Evolutionary conservation across 768 basidiomycete genomes (phyloP).

Genomic region (Lentinula lateritia): DNA sequence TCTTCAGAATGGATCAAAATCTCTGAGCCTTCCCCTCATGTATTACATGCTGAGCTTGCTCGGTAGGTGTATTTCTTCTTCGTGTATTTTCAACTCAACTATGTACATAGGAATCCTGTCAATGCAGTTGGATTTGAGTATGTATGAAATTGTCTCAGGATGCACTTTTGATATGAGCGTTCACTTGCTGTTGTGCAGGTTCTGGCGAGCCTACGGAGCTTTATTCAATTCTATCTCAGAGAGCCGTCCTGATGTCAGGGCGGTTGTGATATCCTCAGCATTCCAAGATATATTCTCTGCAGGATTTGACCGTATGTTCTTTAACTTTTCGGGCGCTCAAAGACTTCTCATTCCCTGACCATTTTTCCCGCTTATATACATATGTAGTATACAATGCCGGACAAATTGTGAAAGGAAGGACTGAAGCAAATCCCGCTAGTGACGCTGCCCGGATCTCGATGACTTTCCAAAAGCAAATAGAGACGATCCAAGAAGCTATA

Average conservation of each 20-base stretch:
- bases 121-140: slow-evolving; percentile 61
- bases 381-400: slow-evolving; percentile 25
- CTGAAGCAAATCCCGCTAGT: slow-evolving; percentile 15
- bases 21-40: slow-evolving; percentile 38
- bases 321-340: not conserved
- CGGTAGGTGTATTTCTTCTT: slow-evolving; percentile 24
- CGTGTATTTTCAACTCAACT: not conserved
- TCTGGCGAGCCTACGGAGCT: slow-evolving; percentile 66
- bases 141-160: not conserved
- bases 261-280: slow-evolving; percentile 65
- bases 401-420: slow-evolving; percentile 15
- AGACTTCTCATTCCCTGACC: not conserved
- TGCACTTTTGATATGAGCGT: not conserved
- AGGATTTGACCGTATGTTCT: slow-evolving; percentile 66
- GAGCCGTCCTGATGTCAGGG: slow-evolving; percentile 54
- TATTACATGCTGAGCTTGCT: slow-evolving; percentile 39
- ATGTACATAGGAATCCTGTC: slow-evolving; percentile 45
- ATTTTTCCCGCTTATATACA: not conserved
- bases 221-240: slow-evolving; percentile 51
- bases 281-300: slow-evolving; percentile 76
- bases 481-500: slow-evolving; percentile 67
- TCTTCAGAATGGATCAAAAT: slow-evolving; percentile 43
- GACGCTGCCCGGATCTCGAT: slow-evolving; percentile 55
- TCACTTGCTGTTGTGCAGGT: slow-evolving; percentile 31
- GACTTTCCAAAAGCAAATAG: slow-evolving; percentile 39